Evolutionary conservation across 805 yeast species (phyloP), one percentile per base, ranked within the genome.

Genomic region (Maudiozyma pseudohumilis): DNA sequence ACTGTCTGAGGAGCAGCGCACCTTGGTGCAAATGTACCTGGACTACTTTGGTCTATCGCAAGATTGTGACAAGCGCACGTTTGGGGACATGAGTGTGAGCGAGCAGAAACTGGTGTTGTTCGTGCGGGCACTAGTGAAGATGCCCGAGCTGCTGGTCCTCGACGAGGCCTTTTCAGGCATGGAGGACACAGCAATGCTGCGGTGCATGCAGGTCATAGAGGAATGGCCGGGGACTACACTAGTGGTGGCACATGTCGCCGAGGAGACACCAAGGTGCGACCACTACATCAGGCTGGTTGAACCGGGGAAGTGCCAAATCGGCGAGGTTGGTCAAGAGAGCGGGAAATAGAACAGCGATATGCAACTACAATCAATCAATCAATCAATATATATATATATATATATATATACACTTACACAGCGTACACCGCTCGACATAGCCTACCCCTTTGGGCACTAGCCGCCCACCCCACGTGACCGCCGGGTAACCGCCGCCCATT

Each of bases 101-200:
- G 74, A 80, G 41, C 97, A 89, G 58, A 89, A 89, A 52, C 59
- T 85, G 10, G 74, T 76, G 0, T 63, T 89, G 19, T 78, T 92
- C 47, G 60, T 87, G 18, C 66, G 98, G 39, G 80, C 95, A 2
- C 52, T 89, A 13, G 68, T 85, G 29, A 85, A 83, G 55, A 65
- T 74, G 44, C 98, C 98, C 0, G 72, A 74, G 34, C 62, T 89
- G 1, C 64, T 89, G 36, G 80, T 89, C 33, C 64, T 89, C 2
- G 98, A 89, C 59, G 98, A 89, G 63, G 94, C 97, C 0, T 75
- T 89, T 41, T 83, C 95, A 17, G 94, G 87, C 12, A 84, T 89
- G 92, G 83, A 80, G 28, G 78, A 75, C 37, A 72, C 67, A 16
- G 68, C 72, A 24, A 66, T 79, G 41, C 64, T 65, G 28, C 66